Evolutionary conservation across 371 early-diverging fungal genomes (phyloP), one percentile per base, ranked within the genome.

Genomic region (Conidiobolus incongruus): DNA sequence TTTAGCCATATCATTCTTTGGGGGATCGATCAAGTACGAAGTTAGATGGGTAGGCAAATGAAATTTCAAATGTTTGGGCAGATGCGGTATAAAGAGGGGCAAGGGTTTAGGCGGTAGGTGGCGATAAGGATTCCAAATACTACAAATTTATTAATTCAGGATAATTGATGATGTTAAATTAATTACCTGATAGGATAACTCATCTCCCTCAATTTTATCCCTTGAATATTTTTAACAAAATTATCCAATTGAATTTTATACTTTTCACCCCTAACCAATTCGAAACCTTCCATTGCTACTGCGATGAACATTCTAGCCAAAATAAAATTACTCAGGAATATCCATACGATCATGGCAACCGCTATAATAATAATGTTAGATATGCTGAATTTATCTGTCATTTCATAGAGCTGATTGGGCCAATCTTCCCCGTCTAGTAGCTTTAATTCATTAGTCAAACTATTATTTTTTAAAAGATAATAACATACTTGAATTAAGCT

Each of bases 381-480:
- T 1, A 32, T 43, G 4, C 15, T 22, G 2, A 33, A 5, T 4
- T 31, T 4, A 0, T 60, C 47, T 62, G 73, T 67, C 2, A 58
- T 58, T 38, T 56, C 56, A 39, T 69, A 70, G 6, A 77, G 47
- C 8, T 72, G 60, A 13, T 63, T 64, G 0, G 75, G 68, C 77
- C 77, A 77, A 51, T 74, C 64, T 44, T 73, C 73, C 23, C 73
- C 75, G 16, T 73, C 71, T 49, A 77, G 72, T 10, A n/a, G n/a
- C n/a, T n/a, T n/a, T n/a, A n/a, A n/a, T n/a, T n/a, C n/a, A n/a
- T n/a, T n/a, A n/a, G n/a, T n/a, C n/a, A n/a, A n/a, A n/a, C n/a
- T n/a, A n/a, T n/a, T n/a, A n/a, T n/a, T n/a, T n/a, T n/a, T n/a
- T n/a, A n/a, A n/a, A n/a, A n/a, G n/a, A n/a, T n/a, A n/a, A n/a